Conservation (phyloP, 2,329 filamentous ascomycete genomes). For the Ophiostoma sp. region DNA sequence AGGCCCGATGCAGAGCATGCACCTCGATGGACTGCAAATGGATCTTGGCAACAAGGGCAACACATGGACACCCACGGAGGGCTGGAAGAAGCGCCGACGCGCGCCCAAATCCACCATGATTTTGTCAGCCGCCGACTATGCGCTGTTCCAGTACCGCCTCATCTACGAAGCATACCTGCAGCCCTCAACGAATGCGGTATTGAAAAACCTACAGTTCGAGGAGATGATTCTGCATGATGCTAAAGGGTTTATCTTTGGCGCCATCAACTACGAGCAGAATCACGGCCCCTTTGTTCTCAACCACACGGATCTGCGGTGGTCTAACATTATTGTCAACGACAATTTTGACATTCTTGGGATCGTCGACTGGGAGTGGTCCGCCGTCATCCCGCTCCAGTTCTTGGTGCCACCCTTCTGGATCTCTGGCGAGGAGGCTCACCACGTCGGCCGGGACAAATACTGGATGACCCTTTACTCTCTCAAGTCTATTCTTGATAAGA, state of each 20-base stretch:
- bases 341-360: neutral
- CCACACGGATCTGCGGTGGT: neutral
- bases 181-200: neutral
- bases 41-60: neutral
- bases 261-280: neutral
- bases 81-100: neutral
- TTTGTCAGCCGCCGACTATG: neutral
- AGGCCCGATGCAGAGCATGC: slow-evolving; percentile 4
- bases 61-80: neutral
- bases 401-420: neutral
- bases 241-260: neutral
- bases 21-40: neutral
- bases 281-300: slow-evolving; percentile 5
- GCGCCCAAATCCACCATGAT: neutral
- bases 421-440: neutral
- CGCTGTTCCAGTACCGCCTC: slow-evolving; percentile 2
- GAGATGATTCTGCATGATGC: neutral
- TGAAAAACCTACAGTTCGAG: neutral
- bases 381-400: neutral
- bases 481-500: neutral
- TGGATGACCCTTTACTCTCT: neutral
- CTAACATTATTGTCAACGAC: slow-evolving; percentile 7
- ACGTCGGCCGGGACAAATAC: neutral
- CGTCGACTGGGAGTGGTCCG: slow-evolving; percentile 5
- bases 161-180: neutral